phyloP scores from a whole-genome alignment of 306 rosid species.

The Prunus dulcis region DNA sequence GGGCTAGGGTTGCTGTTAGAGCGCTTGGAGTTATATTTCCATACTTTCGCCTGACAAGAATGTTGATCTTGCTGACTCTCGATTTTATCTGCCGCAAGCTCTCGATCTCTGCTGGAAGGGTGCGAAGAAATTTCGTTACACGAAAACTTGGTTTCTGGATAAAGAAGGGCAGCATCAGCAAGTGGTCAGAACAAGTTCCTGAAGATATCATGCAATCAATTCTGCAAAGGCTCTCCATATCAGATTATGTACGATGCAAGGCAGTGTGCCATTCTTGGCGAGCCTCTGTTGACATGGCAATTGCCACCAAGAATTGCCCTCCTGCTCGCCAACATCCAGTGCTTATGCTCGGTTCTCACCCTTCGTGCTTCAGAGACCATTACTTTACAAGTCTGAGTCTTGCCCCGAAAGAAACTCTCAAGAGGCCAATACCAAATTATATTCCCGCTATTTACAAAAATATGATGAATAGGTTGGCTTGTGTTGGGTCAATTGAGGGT shows the following conservation, averaged over 20 bases:
- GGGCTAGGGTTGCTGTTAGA: too few relatives aligned
- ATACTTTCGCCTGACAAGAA: neutral
- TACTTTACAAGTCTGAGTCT: neutral
- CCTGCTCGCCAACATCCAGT: too few relatives aligned
- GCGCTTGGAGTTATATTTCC: neutral
- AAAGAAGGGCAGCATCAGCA: neutral
- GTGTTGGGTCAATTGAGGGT: too few relatives aligned
- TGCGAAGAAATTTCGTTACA: neutral
- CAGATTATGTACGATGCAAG: too few relatives aligned
- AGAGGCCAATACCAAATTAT: too few relatives aligned
- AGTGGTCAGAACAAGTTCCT: neutral
- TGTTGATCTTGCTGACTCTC: neutral
- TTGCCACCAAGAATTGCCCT: too few relatives aligned
- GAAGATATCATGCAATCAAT: neutral
- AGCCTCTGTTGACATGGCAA: too few relatives aligned
- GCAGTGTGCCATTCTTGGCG: too few relatives aligned
- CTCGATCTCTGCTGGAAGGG: neutral
- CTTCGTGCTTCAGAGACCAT: neutral
- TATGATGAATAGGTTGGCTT: too few relatives aligned
- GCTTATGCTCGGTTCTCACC: too few relatives aligned
- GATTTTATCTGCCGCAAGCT: neutral
- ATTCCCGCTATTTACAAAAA: too few relatives aligned
- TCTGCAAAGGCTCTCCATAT: neutral
- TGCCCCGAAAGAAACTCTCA: too few relatives aligned
- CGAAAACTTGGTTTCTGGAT: neutral